Conservation (phyloP, 2,329 filamentous ascomycete species). For the Cladophialophora yegresii region DNA sequence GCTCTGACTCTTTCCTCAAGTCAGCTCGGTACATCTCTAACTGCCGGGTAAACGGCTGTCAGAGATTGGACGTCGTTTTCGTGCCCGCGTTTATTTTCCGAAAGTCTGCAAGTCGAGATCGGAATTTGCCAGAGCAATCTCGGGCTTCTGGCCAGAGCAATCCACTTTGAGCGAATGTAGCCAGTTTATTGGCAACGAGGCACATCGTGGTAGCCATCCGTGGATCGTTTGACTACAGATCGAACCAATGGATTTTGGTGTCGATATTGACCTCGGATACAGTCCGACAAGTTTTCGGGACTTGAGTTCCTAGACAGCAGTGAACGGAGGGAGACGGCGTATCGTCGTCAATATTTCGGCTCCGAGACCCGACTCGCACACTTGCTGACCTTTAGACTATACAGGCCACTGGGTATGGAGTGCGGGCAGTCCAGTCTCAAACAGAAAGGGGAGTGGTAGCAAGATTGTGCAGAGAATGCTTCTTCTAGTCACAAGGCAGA, state of each 20-base stretch:
- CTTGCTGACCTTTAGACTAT: background rate
- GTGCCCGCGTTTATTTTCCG: constrained; percentile 1
- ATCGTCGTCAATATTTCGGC: background rate
- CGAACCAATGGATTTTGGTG: background rate
- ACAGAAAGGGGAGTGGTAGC: background rate
- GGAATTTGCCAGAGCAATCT: constrained; percentile 1
- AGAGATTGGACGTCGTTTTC: background rate
- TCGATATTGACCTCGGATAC: background rate
- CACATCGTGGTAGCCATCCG: background rate
- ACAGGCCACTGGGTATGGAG: background rate
- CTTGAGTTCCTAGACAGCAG: background rate
- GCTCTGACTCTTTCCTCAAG: background rate
- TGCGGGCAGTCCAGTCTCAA: background rate
- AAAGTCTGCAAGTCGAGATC: background rate
- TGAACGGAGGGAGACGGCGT: background rate
- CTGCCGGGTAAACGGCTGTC: background rate
- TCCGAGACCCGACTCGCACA: background rate
- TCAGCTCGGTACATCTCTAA: background rate
- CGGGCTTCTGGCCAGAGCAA: background rate
- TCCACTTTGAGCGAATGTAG: background rate
- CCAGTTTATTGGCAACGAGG: background rate
- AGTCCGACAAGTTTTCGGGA: background rate
- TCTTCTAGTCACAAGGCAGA: background rate
- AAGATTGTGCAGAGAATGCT: background rate
- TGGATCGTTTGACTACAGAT: background rate